phyloP scores from a whole-genome alignment of 768 basidiomycete species.

The Bullera alba region DNA sequence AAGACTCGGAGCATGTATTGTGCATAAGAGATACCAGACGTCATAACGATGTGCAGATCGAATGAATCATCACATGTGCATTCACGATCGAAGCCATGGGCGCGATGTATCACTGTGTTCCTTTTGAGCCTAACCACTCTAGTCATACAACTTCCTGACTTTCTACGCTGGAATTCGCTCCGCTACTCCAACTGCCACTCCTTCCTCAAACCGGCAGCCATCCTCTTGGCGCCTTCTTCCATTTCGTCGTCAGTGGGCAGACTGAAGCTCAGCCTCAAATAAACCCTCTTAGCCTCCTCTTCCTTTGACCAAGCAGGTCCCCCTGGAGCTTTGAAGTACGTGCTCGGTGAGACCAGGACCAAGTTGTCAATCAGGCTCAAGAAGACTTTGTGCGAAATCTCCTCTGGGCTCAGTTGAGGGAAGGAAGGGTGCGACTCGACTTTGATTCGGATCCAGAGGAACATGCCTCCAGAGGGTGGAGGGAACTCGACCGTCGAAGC shows the following conservation, averaged over 20 bases:
- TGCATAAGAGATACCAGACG: no score
- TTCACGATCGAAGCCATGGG: no score
- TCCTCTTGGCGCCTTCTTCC: slow-evolving; percentile 17
- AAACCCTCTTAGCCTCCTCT: slow-evolving; percentile 18
- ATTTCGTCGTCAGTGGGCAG: slow-evolving; percentile 13
- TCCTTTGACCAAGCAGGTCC: slow-evolving; percentile 5
- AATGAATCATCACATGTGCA: no score
- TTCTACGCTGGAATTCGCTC: no score
- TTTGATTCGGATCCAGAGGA: slow-evolving; percentile 24
- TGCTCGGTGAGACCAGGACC: slow-evolving; percentile 10
- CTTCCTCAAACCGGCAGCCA: slow-evolving; percentile 9
- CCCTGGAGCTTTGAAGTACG: slow-evolving; percentile 19
- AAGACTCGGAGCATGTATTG: no score
- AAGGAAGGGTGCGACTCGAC: slow-evolving; percentile 16
- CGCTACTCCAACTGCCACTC: no score
- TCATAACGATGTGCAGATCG: no score
- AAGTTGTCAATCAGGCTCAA: slow-evolving; percentile 9
- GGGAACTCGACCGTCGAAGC: slow-evolving; percentile 4
- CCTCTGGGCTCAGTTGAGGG: slow-evolving; percentile 4
- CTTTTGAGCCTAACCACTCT: no score
- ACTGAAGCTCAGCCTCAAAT: slow-evolving; percentile 16
- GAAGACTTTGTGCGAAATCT: slow-evolving; percentile 13
- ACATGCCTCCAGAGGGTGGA: slow-evolving; percentile 21
- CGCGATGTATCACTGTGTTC: no score
- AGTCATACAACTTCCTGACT: no score